Conservation (phyloP, 2,329 filamentous ascomycete genomes). For the Fusarium lateritium region DNA sequence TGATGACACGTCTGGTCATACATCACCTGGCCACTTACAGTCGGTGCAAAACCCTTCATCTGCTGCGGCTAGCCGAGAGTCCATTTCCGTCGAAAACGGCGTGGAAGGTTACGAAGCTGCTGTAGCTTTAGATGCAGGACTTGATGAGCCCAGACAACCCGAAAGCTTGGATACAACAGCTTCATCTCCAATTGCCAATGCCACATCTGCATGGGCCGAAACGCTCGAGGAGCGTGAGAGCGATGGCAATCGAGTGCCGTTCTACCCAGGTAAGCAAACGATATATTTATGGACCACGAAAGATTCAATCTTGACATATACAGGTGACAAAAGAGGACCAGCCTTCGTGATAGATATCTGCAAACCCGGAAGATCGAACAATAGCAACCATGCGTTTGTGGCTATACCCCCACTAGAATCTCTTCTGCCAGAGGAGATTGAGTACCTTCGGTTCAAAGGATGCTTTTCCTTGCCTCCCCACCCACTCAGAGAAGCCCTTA, state of each 20-base stretch:
- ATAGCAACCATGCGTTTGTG: background rate
- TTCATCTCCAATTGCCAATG: background rate
- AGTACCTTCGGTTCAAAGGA: background rate
- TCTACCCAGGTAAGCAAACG: background rate
- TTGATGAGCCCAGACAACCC: background rate
- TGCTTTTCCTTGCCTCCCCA: background rate
- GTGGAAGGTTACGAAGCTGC: background rate
- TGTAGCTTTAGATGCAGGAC: background rate
- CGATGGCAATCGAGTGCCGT: background rate
- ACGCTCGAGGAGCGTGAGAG: background rate
- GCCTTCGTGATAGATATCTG: background rate
- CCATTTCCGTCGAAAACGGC: background rate
- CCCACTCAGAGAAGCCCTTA: background rate
- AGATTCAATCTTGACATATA: accelerated
- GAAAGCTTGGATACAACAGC: accelerated
- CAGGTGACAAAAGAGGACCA: background rate
- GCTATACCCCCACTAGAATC: background rate
- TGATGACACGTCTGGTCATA: background rate
- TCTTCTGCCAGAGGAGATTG: background rate
- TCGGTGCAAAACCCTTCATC: background rate
- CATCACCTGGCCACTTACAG: background rate
- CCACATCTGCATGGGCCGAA: background rate
- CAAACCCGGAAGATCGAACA: background rate
- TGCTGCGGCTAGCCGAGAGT: background rate
- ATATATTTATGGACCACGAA: accelerated